Evolutionary conservation across 495 filamentous ascomycete species (phyloP).

Genomic region (Penicilliopsis zonata): DNA sequence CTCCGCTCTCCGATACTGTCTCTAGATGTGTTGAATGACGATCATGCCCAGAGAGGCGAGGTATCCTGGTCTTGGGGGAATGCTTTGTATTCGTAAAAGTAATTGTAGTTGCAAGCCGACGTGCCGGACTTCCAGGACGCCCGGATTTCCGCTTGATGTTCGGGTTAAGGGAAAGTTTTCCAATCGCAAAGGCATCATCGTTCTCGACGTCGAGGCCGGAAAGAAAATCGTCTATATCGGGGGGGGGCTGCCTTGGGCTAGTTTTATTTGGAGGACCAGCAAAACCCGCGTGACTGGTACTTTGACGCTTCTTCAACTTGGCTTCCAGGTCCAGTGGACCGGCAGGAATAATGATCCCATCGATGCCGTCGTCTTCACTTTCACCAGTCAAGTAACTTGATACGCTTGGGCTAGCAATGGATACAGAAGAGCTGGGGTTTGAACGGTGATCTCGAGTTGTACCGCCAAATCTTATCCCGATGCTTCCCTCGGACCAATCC

Average conservation of each 20-base stretch:
- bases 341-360: conserved; percentile 71
- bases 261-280: too few species aligned
- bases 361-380: conserved; percentile 84
- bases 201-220: conserved; percentile 78
- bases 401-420: conserved; percentile 80
- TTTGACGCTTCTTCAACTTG: conserved; percentile 57
- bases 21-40: conserved; percentile 68
- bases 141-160: conserved; percentile 78
- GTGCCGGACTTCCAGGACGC: conserved; percentile 54
- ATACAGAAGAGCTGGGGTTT: conserved; percentile 72
- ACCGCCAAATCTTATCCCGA: conserved; percentile 79
- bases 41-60: conserved; percentile 50
- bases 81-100: conserved; percentile 68
- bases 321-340: conserved; percentile 73
- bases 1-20: conserved; percentile 85
- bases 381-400: conserved; percentile 84
- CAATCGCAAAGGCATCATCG: conserved; percentile 66
- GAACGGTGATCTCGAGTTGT: conserved; percentile 66
- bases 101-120: conserved; percentile 66
- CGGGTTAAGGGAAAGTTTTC: conserved; percentile 76
- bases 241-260: conserved; percentile 23
- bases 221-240: conserved; percentile 71
- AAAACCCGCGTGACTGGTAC: too few species aligned
- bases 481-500: conserved; percentile 85
- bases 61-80: conserved; percentile 42